Evolutionary conservation across 2,329 filamentous ascomycete species (phyloP), one percentile per base, ranked within the genome.

Genomic region (Hypoxylon sp.): DNA sequence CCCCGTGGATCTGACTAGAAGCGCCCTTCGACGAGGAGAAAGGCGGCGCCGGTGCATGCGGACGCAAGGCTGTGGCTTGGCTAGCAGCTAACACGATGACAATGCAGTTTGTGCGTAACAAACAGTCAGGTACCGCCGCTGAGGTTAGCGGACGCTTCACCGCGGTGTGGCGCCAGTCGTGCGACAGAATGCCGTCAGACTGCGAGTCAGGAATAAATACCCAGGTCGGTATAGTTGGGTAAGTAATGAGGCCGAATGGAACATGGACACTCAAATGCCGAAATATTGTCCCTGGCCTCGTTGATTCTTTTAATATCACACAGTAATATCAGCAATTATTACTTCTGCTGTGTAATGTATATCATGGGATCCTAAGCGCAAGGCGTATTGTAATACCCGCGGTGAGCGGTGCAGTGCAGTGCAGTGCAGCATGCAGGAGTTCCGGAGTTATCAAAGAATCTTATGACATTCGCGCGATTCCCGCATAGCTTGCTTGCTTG

Each of bases 401-500:
- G 48, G 47, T 35, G n/a, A 52, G n/a, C 50, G 32, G 47, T 46
- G 50, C 19, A 51, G 32, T 32, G 32, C 7, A 8, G 13, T 35
- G 32, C 11, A 35, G 11, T 4, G 10, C 3, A 13, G 32, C 8
- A 2, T 4, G 32, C 10, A 52, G 58, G 62, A 67, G 58, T 61
- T 61, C 64, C 63, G 64, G 64, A 61, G 56, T 69, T 67, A 64
- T 47, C 27, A n/a, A 21, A 35, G 21, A 47, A 61, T 67, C 62
- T 65, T 53, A 63, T 56, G 51, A 63, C 39, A 24, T 42, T 59
- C 32, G 53, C 50, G 48, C 47, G 53, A 57, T 63, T 61, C 51
- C 62, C 56, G 57, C 53, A 61, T 52, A n/a, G 24, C 24, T 24
- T 24, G 24, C 24, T 24, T 24, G 11, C 29, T 54, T 55, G 51